Conservation (phyloP, 1,139 yeast species). For the Saccharomyces hybrid region DNA sequence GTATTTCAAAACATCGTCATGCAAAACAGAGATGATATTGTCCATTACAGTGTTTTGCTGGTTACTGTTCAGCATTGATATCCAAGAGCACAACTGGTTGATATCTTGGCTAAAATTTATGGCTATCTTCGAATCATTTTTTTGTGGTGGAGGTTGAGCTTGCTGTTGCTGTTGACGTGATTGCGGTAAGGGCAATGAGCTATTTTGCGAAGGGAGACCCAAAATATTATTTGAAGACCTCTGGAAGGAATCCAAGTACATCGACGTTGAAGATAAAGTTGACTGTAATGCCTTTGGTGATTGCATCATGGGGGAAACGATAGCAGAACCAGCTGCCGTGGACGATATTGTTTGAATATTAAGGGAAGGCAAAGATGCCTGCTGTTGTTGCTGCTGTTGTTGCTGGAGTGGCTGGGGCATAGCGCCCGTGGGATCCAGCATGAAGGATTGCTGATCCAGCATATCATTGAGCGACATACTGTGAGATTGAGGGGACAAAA, state of each 20-base stretch:
- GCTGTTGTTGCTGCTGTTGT: not conserved
- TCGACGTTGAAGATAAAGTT: slow-evolving; percentile 11
- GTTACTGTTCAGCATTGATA: slow-evolving; percentile 46
- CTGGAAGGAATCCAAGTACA: slow-evolving; percentile 6
- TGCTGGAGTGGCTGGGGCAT: slow-evolving; percentile 1
- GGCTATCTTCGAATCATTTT: slow-evolving; percentile 19
- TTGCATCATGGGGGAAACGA: slow-evolving; percentile 19
- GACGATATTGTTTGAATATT: slow-evolving; percentile 1
- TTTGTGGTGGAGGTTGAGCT: slow-evolving; percentile 1
- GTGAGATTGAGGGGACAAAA: slow-evolving; percentile 10
- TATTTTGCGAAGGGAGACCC: slow-evolving; percentile 32
- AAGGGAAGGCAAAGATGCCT: slow-evolving; percentile 1
- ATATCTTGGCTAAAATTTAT: slow-evolving; percentile 40
- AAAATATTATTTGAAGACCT: slow-evolving; percentile 5
- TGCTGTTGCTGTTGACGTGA: slow-evolving; percentile 8
- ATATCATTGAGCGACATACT: slow-evolving; percentile 19
- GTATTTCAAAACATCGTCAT: slow-evolving; percentile 43
- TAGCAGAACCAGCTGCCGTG: slow-evolving; percentile 14
- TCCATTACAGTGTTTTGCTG: slow-evolving; percentile 56
- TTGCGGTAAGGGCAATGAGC: slow-evolving; percentile 23
- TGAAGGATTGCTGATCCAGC: slow-evolving; percentile 18
- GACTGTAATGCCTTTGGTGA: slow-evolving; percentile 12
- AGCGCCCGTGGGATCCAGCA: slow-evolving; percentile 4
- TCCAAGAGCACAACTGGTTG: slow-evolving; percentile 51
- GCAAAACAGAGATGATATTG: slow-evolving; percentile 43